These are phyloP conservation scores for Quercus parvula DNA, from an alignment of 306 rosid species.

Conservation along the genomic window DNA sequence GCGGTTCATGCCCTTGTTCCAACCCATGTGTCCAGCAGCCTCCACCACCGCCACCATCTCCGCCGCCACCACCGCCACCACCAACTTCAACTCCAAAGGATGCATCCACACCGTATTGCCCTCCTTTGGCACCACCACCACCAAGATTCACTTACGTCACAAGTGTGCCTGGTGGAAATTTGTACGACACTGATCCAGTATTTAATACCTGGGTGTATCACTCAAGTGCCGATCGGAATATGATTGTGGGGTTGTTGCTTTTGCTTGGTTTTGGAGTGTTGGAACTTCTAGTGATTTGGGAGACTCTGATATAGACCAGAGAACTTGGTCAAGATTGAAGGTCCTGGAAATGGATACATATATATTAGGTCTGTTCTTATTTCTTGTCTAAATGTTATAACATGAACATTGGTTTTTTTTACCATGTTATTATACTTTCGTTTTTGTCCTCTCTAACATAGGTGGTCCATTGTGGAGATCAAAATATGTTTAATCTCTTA, in stretches of 20 bases:
- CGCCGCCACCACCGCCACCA: constrained; percentile 20
- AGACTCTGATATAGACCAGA: neutral
- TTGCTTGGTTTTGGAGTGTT: constrained; percentile 33
- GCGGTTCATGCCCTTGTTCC: constrained; percentile 80
- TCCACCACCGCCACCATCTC: constrained; percentile 29
- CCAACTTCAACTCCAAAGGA: constrained; percentile 17
- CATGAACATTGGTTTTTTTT: neutral
- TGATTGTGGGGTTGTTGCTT: constrained; percentile 20
- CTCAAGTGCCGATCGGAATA: constrained; percentile 25
- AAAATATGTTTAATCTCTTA: neutral
- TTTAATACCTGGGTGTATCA: constrained; percentile 23
- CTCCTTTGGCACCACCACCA: constrained; percentile 31
- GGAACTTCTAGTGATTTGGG: constrained; percentile 2
- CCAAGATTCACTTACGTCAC: constrained; percentile 74
- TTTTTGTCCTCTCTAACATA: neutral
- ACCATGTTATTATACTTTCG: neutral
- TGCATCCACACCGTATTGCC: constrained; percentile 34
- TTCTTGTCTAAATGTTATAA: neutral
- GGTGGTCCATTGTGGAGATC: neutral
- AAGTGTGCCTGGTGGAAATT: constrained; percentile 45
- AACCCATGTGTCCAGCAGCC: constrained; percentile 45
- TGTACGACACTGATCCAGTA: constrained; percentile 26
- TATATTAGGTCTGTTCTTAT: neutral
- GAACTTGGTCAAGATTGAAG: neutral
- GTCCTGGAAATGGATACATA: neutral